A percentile compares a stretch with the other conserved stretches of the same genome.
Conservation (phyloP, 257 asterid genomes). For the Eucommia ulmoides region DNA sequence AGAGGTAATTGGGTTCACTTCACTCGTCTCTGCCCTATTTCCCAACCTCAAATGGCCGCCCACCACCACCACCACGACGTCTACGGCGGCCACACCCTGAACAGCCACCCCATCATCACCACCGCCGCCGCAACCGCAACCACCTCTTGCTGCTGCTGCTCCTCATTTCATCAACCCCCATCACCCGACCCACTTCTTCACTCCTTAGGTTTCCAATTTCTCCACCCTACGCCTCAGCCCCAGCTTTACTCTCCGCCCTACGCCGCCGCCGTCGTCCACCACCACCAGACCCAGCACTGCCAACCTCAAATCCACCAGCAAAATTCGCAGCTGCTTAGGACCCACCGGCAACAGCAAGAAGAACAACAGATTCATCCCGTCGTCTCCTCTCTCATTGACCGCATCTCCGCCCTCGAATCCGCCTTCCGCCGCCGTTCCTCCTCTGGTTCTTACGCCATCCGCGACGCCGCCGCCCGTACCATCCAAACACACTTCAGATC, state of each 20-base stretch:
- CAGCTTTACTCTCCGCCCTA: neutral
- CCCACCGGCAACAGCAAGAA: constrained; percentile 4
- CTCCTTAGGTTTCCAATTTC: neutral
- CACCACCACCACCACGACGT: neutral
- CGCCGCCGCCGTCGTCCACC: constrained; percentile 1
- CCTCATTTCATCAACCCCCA: neutral
- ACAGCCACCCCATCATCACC: neutral
- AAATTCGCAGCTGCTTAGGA: neutral
- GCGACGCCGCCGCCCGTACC: constrained; percentile 65
- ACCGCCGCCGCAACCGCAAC: neutral
- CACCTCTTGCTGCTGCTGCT: neutral
- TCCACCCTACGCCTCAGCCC: constrained; percentile 2
- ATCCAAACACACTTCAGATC: constrained; percentile 79
- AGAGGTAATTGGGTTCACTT: too few species aligned
- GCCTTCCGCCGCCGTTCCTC: constrained; percentile 36
- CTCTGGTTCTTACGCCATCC: constrained; percentile 37
- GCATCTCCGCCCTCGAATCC: constrained; percentile 62
- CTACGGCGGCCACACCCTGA: neutral
- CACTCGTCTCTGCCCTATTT: too few species aligned
- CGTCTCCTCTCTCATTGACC: constrained; percentile 56
- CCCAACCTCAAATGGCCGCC: too few species aligned
- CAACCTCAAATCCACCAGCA: constrained; percentile 7
- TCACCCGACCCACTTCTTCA: constrained; percentile 3
- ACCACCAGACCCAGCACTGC: too few species aligned
- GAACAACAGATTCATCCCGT: constrained; percentile 13